These are phyloP conservation scores for Bisporella sp. DNA, from an alignment of 2,329 filamentous ascomycete genomes.

Conservation along the genomic window DNA sequence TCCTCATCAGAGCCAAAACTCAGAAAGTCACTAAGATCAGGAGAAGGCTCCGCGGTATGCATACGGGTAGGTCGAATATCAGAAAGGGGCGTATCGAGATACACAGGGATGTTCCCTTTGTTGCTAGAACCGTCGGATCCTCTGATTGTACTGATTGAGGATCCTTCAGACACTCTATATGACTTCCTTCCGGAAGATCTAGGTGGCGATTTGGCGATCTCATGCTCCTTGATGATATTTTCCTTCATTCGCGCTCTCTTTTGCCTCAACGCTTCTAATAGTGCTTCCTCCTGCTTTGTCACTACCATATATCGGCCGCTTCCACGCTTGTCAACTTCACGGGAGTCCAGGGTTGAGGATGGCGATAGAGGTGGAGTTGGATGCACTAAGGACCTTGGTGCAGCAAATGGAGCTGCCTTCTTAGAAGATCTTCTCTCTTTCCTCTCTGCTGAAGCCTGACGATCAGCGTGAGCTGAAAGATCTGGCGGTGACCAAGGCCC, in stretches of 20 bases:
- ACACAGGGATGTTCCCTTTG: slow-evolving; percentile 20
- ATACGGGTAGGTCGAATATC: slow-evolving; percentile 10
- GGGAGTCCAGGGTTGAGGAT: slow-evolving; percentile 15
- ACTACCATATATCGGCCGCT: slow-evolving; percentile 38
- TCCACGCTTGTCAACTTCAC: slow-evolving; percentile 6
- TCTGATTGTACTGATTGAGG: slow-evolving; percentile 14
- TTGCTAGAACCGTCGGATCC: slow-evolving; percentile 2
- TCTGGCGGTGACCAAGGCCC: slow-evolving; percentile 10
- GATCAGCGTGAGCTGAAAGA: neutral
- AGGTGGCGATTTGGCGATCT: slow-evolving; percentile 19
- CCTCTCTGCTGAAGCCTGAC: neutral
- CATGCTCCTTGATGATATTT: slow-evolving; percentile 29
- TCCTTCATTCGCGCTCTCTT: slow-evolving; percentile 40
- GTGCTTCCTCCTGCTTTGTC: slow-evolving; percentile 43
- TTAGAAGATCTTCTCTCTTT: slow-evolving; percentile 6
- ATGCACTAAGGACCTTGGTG: slow-evolving; percentile 10
- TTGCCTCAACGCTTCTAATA: slow-evolving; percentile 42
- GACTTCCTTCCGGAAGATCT: neutral
- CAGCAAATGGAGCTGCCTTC: slow-evolving; percentile 8
- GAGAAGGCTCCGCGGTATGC: slow-evolving; percentile 23
- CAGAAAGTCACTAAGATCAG: slow-evolving; percentile 23
- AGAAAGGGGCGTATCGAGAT: slow-evolving; percentile 19
- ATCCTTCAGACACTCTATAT: slow-evolving; percentile 11
- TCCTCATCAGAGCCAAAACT: slow-evolving; percentile 23
- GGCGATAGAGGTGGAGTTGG: slow-evolving; percentile 26